Base-by-base conservation (phyloP, 225 moss, liverwort and hornwort genomes). In the Neckera pumila region DNA sequence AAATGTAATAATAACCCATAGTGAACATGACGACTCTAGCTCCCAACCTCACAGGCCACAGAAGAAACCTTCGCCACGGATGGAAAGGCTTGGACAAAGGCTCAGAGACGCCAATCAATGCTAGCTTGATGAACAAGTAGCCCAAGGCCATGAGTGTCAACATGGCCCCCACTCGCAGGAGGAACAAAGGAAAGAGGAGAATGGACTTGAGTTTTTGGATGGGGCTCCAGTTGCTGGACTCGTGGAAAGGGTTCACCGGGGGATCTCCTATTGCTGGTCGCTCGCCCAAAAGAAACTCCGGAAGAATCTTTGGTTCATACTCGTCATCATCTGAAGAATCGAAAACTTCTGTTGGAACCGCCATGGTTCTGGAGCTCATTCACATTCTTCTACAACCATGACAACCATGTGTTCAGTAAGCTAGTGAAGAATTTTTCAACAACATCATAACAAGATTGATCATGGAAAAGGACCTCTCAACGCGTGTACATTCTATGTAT, bases 11-110 rank as follows among this genome's bases (percentile, higher is more conserved):
- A 26, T 91, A 95, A 1, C 95, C 95, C 91, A 95, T 90, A 12
- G 74, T 89, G 63, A 95, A 85, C 82, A 95, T 36, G 58, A 93
- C 58, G 14, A 43, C 93, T 53, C 95, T 53, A 12, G 95, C 91
- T 26, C 92, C 92, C 82, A 93, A 64, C 62, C 95, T 79, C 16
- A 87, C 88, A 79, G 81, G 88, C 93, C 92, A 92, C 85, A 95
- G n/a, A 82, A 92, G 51, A 82, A 83, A 84, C 17, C 95, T 88
- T 57, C 95, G 90, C 92, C 90, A 92, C 7, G 64, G 86, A 43
- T 58, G 86, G 67, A 95, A 92, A 30, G 95, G 92, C 90, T 90
- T 92, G 87, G 91, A 93, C 86, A 93, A 38, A 30, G 95, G 95
- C 12, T 93, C 92, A 6, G 86, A 75, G 42, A 90, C 93, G n/a